Evolutionary conservation across 1,284 basidiomycete genomes (phyloP).

Genomic region (Caloboletus inedulis): DNA sequence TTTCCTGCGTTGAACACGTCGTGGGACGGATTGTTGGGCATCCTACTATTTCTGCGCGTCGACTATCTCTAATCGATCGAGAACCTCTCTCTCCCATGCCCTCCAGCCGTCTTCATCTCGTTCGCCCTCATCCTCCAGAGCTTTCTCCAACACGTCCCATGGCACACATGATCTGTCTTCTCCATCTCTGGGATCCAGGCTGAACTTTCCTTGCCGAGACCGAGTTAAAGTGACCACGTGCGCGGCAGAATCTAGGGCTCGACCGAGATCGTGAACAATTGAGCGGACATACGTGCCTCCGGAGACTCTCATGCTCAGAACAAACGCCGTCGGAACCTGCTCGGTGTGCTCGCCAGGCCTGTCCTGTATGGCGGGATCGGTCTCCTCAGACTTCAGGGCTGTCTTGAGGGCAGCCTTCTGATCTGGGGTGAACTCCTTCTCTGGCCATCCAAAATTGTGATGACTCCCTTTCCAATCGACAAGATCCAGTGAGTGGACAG

Average conservation of each 20-base stretch:
- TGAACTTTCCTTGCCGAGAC: conserved; percentile 80
- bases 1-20: no score
- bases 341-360: conserved; percentile 36
- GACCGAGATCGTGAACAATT: conserved; percentile 87
- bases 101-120: conserved; percentile 61
- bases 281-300: conserved; percentile 97
- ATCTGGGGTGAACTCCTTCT: conserved; percentile 62
- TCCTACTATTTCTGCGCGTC: conserved; percentile 30
- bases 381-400: conserved; percentile 51
- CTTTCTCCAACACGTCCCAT: conserved; percentile 76
- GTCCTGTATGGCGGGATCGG: conserved; percentile 32
- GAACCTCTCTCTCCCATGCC: conserved; percentile 70
- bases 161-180: conserved; percentile 58
- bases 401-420: conserved; percentile 69
- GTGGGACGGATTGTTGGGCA: not conserved
- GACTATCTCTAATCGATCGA: conserved; percentile 58
- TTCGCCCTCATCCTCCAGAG: conserved; percentile 51
- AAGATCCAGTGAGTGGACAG: conserved; percentile 77
- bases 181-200: conserved; percentile 42
- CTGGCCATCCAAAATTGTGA: conserved; percentile 71
- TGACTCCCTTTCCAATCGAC: conserved; percentile 65
- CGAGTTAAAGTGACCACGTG: conserved; percentile 89
- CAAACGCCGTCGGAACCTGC: conserved; percentile 73
- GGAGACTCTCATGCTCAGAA: conserved; percentile 86
- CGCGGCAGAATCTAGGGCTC: conserved; percentile 78